Conservation (phyloP, 164 flowering plant species). For the Magnolia sinica region DNA sequence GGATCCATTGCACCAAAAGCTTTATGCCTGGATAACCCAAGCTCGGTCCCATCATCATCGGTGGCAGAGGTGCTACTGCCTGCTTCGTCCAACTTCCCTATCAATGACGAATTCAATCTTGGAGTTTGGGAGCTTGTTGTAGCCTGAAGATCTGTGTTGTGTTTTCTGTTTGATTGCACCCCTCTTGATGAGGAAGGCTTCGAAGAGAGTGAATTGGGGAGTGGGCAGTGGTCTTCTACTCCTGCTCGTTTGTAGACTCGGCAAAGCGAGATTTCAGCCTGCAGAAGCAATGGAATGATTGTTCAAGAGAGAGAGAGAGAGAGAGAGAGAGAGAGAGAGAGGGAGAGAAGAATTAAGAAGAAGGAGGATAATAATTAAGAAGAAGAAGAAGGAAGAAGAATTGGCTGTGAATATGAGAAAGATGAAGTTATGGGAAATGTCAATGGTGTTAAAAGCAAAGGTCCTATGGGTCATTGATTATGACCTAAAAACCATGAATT, state of each 20-base stretch:
- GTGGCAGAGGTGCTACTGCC: conserved; percentile 31
- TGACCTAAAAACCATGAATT: neutral
- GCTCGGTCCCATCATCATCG: conserved; percentile 33
- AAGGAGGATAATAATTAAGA: too few species aligned
- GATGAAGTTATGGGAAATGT: neutral
- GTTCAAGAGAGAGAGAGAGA: neutral
- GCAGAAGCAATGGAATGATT: conserved; percentile 10
- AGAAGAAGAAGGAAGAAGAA: neutral
- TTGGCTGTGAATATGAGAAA: neutral
- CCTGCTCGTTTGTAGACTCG: conserved; percentile 93
- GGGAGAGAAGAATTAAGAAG: too few species aligned
- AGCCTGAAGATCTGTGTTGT: conserved; percentile 9
- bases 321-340: neutral
- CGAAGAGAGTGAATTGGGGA: conserved; percentile 49
- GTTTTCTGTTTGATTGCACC: conserved; percentile 8
- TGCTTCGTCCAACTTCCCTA: conserved; percentile 25
- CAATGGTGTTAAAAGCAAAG: neutral
- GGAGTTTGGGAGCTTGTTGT: conserved; percentile 17
- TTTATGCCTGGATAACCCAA: conserved; percentile 36
- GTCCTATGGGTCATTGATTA: neutral
- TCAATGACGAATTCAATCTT: conserved; percentile 14
- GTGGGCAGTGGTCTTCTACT: conserved; percentile 75
- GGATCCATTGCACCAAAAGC: conserved; percentile 17
- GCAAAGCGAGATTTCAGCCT: conserved; percentile 91
- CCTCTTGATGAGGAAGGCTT: conserved; percentile 39